Conservation (phyloP, 176 grass and related monocot species). For the Coix lacrymajobi region DNA sequence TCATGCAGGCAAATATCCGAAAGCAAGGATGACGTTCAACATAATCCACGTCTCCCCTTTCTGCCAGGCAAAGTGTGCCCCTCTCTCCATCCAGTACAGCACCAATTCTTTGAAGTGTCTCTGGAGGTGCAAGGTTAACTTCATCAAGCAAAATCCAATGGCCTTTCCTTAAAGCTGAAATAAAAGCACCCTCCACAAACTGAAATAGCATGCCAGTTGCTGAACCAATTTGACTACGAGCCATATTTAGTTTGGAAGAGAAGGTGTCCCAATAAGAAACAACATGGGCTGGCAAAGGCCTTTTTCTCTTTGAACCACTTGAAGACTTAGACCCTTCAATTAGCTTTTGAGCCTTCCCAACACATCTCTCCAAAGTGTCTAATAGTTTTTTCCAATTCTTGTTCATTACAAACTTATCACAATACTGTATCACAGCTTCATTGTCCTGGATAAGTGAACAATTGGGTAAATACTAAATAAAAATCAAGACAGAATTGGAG, state of each 20-base stretch:
- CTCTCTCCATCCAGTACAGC: slow-evolving; percentile 76
- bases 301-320: slow-evolving; percentile 77
- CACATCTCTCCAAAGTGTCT: slow-evolving; percentile 21
- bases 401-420: slow-evolving; percentile 45
- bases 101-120: slow-evolving; percentile 96
- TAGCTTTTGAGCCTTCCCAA: slow-evolving; percentile 26
- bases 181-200: slow-evolving; percentile 92
- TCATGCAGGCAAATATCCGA: slow-evolving; percentile 95
- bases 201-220: slow-evolving; percentile 61
- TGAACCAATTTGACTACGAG: slow-evolving; percentile 50
- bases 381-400: slow-evolving; percentile 83
- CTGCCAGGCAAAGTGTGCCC: slow-evolving; percentile 83
- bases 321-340: slow-evolving; percentile 19
- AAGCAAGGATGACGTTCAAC: slow-evolving; percentile 75
- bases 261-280: slow-evolving; percentile 64
- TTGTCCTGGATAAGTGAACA: slow-evolving; percentile 57
- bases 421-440: slow-evolving; percentile 27
- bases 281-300: slow-evolving; percentile 37
- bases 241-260: slow-evolving; percentile 43
- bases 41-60: slow-evolving; percentile 89
- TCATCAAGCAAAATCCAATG: slow-evolving; percentile 99
- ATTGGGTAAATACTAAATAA: neutral
- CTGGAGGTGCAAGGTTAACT: slow-evolving; percentile 91
- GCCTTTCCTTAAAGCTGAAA: slow-evolving; percentile 82
- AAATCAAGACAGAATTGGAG: neutral